These are phyloP conservation scores for Musa itinerans DNA, from an alignment of 176 grass and related monocot genomes.

Conservation along the genomic window DNA sequence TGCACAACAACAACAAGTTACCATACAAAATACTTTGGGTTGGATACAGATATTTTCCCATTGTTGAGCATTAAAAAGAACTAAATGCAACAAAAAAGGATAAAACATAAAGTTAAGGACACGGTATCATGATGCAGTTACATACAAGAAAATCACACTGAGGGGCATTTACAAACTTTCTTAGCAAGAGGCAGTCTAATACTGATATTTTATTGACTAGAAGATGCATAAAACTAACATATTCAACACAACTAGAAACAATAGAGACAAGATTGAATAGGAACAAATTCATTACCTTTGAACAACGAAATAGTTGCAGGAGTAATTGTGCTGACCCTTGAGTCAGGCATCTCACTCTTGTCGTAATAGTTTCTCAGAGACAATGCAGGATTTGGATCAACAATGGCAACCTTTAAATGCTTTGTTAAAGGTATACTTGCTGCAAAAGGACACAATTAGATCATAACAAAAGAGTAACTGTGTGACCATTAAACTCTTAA, in stretches of 20 bases:
- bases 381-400: conserved; percentile 70
- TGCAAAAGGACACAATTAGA: conserved; percentile 25
- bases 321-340: conserved; percentile 88
- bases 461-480: no score
- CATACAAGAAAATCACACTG: background rate
- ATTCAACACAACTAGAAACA: background rate
- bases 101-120: background rate
- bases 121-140: background rate
- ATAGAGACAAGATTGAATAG: background rate
- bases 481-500: background rate
- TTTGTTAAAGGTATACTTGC: conserved; percentile 68
- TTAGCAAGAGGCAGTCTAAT: background rate
- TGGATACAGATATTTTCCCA: background rate
- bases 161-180: background rate
- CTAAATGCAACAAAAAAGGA: background rate
- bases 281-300: conserved; percentile 37
- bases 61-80: background rate
- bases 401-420: conserved; percentile 54
- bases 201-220: background rate
- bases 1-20: no score
- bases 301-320: conserved; percentile 86
- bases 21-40: background rate
- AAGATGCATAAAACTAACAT: background rate
- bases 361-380: conserved; percentile 44
- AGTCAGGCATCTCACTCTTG: conserved; percentile 54